These are phyloP conservation scores for Prunus persica DNA, from an alignment of 306 rosid species.

Conservation along the genomic window Prunus_persica_NCBIv2 NC_034016.1:17253001-17253500, in stretches of 20 bases:
- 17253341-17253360: neutral
- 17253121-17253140: neutral
- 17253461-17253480: neutral
- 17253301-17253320: conserved; percentile 85
- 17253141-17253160: neutral
- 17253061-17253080: neutral
- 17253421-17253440: neutral
- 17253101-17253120: neutral
- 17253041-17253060: neutral
- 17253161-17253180: neutral
- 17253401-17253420: neutral
- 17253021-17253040: neutral
- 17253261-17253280: conserved; percentile 87
- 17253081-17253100: neutral
- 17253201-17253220: neutral
- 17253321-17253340: conserved; percentile 55
- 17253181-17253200: neutral
- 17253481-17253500: neutral
- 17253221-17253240: conserved; percentile 6
- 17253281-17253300: conserved; percentile 92
- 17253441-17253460: neutral
- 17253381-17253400: neutral
- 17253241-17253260: conserved; percentile 27
- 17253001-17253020: neutral
- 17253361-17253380: neutral